These are phyloP conservation scores for Aspergillus ostianus DNA, from an alignment of 495 filamentous ascomycete species.

Conservation along the genomic window DNA sequence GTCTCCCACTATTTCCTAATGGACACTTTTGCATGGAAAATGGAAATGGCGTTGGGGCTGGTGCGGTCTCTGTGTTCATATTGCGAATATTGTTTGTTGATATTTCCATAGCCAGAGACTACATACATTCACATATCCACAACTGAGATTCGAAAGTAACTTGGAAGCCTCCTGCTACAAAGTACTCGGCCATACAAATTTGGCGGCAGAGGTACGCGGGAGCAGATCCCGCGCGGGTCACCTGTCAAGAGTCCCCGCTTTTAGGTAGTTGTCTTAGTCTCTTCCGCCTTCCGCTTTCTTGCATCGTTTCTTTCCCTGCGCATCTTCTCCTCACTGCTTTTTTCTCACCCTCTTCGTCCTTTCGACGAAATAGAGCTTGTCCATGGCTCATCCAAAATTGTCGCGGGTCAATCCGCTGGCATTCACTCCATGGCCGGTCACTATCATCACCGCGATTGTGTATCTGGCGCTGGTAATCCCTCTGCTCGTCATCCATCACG, in stretches of 20 bases:
- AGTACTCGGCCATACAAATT: neutral
- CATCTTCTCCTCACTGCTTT: constrained; percentile 9
- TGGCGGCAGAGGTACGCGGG: neutral
- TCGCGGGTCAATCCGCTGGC: constrained; percentile 52
- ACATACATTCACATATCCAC: neutral
- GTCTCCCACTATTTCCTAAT: neutral
- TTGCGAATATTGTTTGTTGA: neutral
- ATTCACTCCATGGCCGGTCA: constrained; percentile 68
- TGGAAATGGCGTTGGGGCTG: neutral
- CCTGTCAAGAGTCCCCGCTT: constrained; percentile 2
- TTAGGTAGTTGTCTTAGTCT: no score
- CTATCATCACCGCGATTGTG: constrained; percentile 64
- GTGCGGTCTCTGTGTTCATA: neutral
- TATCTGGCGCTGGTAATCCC: constrained; percentile 70
- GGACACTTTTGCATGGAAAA: neutral
- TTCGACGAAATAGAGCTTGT: constrained; percentile 14
- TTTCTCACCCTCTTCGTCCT: constrained; percentile 4
- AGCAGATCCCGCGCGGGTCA: neutral
- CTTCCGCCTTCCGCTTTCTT: constrained; percentile 3
- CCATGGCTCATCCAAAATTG: constrained; percentile 31
- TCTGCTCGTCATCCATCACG: constrained; percentile 70
- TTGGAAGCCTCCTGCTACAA: neutral
- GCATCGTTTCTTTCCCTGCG: constrained; percentile 13
- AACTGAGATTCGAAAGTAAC: neutral
- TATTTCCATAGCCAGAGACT: neutral